Evolutionary conservation across 306 rosid species (phyloP).

Genomic region (Prunus salicina): DNA sequence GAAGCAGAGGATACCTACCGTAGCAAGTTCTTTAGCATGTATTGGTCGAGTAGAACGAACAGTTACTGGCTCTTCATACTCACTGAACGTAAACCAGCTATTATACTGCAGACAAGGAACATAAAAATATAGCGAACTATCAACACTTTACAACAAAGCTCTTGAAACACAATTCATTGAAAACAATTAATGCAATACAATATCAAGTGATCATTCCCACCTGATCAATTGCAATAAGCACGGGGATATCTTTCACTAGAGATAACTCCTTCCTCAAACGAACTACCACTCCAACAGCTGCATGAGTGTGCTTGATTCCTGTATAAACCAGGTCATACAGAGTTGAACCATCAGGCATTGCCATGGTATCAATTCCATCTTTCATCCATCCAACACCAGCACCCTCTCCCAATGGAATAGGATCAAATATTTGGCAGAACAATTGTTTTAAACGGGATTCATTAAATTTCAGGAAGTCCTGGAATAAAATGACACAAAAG

Average conservation of each 20-base stretch:
- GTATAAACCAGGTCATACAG: conserved; percentile 74
- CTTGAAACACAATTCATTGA: background rate
- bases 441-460: conserved; percentile 57
- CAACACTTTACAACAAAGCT: background rate
- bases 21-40: conserved; percentile 84
- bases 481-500: conserved; percentile 35
- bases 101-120: conserved; percentile 63
- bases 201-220: conserved; percentile 41
- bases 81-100: conserved; percentile 97
- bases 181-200: background rate
- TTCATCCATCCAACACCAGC: conserved; percentile 93
- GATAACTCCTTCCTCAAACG: conserved; percentile 91
- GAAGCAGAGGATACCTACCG: conserved; percentile 45
- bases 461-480: conserved; percentile 89
- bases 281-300: conserved; percentile 89
- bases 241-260: conserved; percentile 84
- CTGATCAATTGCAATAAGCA: conserved; percentile 93
- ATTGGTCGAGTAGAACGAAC: conserved; percentile 77
- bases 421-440: conserved; percentile 70
- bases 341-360: conserved; percentile 73
- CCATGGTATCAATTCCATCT: conserved; percentile 71
- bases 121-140: conserved; percentile 20
- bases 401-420: conserved; percentile 89
- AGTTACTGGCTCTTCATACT: conserved; percentile 77
- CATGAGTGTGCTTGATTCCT: conserved; percentile 89